phyloP scores from a whole-genome alignment of 2,329 filamentous ascomycete genomes.

The Coleophoma eucalyptorum region DNA sequence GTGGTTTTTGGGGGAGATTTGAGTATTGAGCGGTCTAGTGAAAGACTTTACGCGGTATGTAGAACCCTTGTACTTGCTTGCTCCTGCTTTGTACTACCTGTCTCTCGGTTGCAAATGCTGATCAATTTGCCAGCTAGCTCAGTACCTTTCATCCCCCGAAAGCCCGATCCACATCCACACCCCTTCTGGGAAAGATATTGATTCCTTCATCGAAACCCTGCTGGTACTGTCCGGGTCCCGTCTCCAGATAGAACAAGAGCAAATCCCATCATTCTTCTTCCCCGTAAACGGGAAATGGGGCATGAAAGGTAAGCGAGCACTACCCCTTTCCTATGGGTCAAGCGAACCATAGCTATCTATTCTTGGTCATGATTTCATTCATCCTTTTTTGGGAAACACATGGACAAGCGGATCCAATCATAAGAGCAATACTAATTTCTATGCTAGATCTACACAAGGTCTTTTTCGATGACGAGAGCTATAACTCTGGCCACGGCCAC shows the following conservation, averaged over 20 bases:
- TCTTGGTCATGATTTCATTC: background rate
- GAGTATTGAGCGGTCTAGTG: slow-evolving; percentile 13
- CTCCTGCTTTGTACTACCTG: background rate
- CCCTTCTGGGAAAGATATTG: slow-evolving; percentile 35
- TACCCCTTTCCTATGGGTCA: background rate
- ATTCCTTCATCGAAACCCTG: slow-evolving; percentile 53
- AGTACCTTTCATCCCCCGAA: no score
- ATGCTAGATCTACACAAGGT: slow-evolving; percentile 52
- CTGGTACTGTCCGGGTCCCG: slow-evolving; percentile 48
- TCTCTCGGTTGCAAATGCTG: slow-evolving; percentile 7
- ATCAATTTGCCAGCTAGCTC: no score
- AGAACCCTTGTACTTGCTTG: background rate
- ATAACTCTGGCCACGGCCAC: slow-evolving; percentile 51
- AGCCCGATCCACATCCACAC: slow-evolving; percentile 36
- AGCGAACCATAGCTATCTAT: background rate
- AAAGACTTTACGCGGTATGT: slow-evolving; percentile 34
- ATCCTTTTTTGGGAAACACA: no score
- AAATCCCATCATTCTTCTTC: slow-evolving; percentile 53
- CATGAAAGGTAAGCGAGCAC: slow-evolving; percentile 42
- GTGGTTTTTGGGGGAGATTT: slow-evolving; percentile 45
- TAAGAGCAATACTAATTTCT: no score
- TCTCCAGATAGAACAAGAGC: slow-evolving; percentile 41
- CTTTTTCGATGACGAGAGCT: slow-evolving; percentile 51
- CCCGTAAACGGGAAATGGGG: slow-evolving; percentile 51
- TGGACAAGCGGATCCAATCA: no score